Conservation (phyloP, 805 yeast genomes). For the Candida verbasci region DNA sequence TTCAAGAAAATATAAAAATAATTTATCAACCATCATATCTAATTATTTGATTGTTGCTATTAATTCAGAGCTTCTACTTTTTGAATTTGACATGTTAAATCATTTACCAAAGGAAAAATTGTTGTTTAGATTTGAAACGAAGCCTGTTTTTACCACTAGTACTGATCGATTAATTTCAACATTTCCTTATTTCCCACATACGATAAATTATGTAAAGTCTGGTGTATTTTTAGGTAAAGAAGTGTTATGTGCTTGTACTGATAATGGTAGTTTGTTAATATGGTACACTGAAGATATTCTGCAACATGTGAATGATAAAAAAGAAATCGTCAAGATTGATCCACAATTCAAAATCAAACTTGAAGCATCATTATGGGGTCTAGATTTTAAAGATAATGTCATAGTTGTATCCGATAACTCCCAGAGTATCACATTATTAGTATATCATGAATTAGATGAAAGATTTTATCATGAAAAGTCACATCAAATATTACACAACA, state of each 20-base stretch:
- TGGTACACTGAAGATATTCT: too few relatives aligned
- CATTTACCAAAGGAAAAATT: conserved; percentile 23
- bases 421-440: conserved; percentile 39
- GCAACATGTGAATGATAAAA: too few relatives aligned
- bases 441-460: conserved; percentile 21
- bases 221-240: conserved; percentile 33
- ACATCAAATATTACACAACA: conserved; percentile 47
- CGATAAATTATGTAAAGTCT: conserved; percentile 47
- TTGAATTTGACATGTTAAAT: conserved; percentile 23
- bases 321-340: conserved; percentile 20
- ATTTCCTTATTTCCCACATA: conserved; percentile 52
- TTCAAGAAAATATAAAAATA: conserved; percentile 39
- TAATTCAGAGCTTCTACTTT: conserved; percentile 32
- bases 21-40: conserved; percentile 23
- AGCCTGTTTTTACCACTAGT: conserved; percentile 37
- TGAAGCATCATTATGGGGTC: conserved; percentile 58
- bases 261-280: conserved; percentile 50
- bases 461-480: conserved; percentile 30
- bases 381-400: conserved; percentile 40
- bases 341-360: conserved; percentile 25
- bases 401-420: conserved; percentile 54
- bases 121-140: conserved; percentile 34
- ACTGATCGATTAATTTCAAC: conserved; percentile 42
- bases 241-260: conserved; percentile 47
- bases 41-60: conserved; percentile 26